Evolutionary conservation across 441 rosid genomes (phyloP), one percentile per base, ranked within the genome.

Genomic region (Euphorbia corollata): DNA sequence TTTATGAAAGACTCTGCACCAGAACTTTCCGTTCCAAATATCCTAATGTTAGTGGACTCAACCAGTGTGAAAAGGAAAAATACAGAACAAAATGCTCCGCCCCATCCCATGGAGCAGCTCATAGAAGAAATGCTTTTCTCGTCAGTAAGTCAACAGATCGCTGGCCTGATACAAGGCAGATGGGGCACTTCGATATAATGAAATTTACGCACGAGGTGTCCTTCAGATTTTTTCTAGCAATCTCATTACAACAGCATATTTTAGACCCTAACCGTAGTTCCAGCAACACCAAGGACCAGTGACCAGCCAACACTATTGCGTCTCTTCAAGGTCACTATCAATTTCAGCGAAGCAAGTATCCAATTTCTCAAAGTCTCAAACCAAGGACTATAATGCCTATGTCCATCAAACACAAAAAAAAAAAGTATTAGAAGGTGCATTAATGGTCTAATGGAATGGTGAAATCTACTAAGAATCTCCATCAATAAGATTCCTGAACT

Each of bases 31-130:
- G 75, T 62, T 90, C 89, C 86, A 57, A 80, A 58, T 58, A 72
- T 68, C 57, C 71, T 78, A 19, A 77, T 82, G 65, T 81, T 77
- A 6, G 90, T 61, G 20, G 94, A 87, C 71, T 87, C 88, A 0
- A 79, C 92, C 70, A 85, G 55, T 10, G 81, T 77, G 64, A 87
- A 65, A 73, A 90, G 71, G 30, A 82, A 82, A 63, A 83, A 73
- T 67, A 85, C 68, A 66, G 72, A 81, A 72, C 77, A 88, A 59
- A 85, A 79, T 41, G 74, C 67, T 22, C 79, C 80, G 67, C 82
- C 81, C 85, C 84, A 80, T 71, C 86, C 92, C 98, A 88, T 92
- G 18, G 65, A 56, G 65, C 70, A 61, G 64, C 68, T 45, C 24
- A 53, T 64, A 50, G 13, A 36, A 9, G 27, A 36, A 67, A 50